Evolutionary conservation across 2,329 filamentous ascomycete species (phyloP), one percentile per base, ranked within the genome.

Genomic region (Fusarium brevicatenulatum): DNA sequence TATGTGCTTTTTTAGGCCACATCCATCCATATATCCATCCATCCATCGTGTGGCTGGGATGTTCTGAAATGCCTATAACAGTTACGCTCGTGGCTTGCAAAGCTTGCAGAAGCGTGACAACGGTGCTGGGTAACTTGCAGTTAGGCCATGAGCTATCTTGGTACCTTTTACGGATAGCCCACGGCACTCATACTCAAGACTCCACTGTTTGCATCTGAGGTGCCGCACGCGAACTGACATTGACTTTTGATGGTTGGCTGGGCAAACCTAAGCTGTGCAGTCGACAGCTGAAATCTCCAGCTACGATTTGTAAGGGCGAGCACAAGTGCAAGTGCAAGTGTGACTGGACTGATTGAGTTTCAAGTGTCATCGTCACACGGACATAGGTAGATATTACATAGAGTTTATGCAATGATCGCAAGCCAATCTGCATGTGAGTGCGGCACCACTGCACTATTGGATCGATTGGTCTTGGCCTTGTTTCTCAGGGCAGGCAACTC

Each of bases 61-160:
- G 40, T 44, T 53, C 15, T 50, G 61, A 44, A 40, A 40, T 57
- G 49, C 49, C 50, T 62, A 57, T 16, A 46, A 55, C 30, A 46
- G 59, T 66, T 61, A 49, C n/a, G 21, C 25, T 32, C 44, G 11
- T 44, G 44, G 47, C 59, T 54, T 46, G 25, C 65, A 54, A 50
- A 69, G 59, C 70, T 66, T 72, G 70, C 59, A 72, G 58, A 68
- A 63, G 65, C 34, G 65, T 40, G 47, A 21, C 32, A 72, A 72
- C 58, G 59, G 59, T 61, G 58, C 28, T 36, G 34, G 25, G 50
- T 40, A 62, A 16, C 18, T 37, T 44, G 40, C 28, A 52, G 57
- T 23, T 57, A 61, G 37, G 25, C 32, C 44, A 12, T 16, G 18
- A 52, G 49, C 49, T 36, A 36, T 52, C 49, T 36, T 52, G 49